These are phyloP conservation scores for Eimeria tenella DNA, from an alignment of 169 alveolate species.

Conservation along the genomic window DNA sequence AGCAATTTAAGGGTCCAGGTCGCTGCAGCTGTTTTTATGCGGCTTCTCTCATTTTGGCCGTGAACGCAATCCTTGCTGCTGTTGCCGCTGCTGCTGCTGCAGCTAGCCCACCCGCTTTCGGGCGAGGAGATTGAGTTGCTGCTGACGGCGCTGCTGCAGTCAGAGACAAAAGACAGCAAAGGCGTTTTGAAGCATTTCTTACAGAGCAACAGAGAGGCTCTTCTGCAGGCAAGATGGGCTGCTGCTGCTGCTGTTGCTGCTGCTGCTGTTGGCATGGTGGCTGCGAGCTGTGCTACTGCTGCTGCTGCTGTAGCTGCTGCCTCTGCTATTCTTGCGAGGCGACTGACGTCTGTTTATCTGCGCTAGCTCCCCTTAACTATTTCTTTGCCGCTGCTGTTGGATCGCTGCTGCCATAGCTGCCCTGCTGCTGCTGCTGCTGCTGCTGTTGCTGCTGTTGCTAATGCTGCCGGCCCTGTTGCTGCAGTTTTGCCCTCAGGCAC, in stretches of 20 bases:
- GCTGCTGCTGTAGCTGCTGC: too few relatives aligned
- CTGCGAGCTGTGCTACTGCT: too few relatives aligned
- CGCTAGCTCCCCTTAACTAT: too few relatives aligned
- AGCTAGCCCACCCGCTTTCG: not conserved
- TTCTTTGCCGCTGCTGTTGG: too few relatives aligned
- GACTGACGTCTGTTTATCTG: too few relatives aligned
- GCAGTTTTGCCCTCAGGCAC: too few relatives aligned
- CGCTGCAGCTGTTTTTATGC: not conserved
- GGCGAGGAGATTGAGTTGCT: slow-evolving; percentile 21
- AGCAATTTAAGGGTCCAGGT: not conserved
- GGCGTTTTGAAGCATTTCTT: not conserved
- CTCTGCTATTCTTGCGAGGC: too few relatives aligned
- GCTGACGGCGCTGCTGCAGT: slow-evolving; percentile 35
- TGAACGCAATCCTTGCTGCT: not conserved
- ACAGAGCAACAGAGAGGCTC: not conserved
- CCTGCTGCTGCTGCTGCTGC: too few relatives aligned
- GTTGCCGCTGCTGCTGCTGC: slow-evolving; percentile 45
- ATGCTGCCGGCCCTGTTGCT: too few relatives aligned
- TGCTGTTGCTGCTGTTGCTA: too few relatives aligned
- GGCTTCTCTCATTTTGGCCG: not conserved
- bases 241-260: slow-evolving; percentile 19
- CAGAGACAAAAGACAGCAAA: slow-evolving; percentile 28
- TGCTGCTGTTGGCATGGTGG: not conserved
- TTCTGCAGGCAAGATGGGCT: slow-evolving; percentile 7
- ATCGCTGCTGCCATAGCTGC: too few relatives aligned